Conservation (phyloP, 2,329 filamentous ascomycete species). For the Pseudogymnoascus sp. region DNA sequence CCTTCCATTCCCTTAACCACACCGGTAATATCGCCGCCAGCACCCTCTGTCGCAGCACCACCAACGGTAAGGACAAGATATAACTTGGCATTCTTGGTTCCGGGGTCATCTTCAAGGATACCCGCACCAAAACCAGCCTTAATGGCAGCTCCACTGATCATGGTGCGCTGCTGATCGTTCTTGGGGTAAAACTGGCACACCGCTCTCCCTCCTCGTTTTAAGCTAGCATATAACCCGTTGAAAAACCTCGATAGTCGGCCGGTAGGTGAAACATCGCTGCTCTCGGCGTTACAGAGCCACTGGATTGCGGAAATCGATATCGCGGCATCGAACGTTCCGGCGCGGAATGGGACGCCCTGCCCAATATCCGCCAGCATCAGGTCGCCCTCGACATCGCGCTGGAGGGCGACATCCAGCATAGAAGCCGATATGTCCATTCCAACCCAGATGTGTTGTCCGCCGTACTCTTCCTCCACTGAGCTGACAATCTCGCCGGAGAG, state of each 20-base stretch:
- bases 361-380: constrained; percentile 92
- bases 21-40: constrained; percentile 76
- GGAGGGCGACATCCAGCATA: constrained; percentile 95
- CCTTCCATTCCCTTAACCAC: constrained; percentile 84
- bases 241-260: constrained; percentile 82
- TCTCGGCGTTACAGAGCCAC: constrained; percentile 96
- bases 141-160: constrained; percentile 87
- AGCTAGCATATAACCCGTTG: constrained; percentile 78
- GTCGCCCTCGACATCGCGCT: constrained; percentile 88
- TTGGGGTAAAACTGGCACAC: constrained; percentile 99
- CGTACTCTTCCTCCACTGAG: constrained; percentile 58
- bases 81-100: constrained; percentile 94
- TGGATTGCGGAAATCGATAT: constrained; percentile 95
- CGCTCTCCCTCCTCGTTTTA: constrained; percentile 78
- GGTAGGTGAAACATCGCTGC: constrained; percentile 72
- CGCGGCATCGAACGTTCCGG: constrained; percentile 88
- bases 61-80: constrained; percentile 93
- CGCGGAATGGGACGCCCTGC: constrained; percentile 87
- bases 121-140: constrained; percentile 94
- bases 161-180: constrained; percentile 82
- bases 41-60: constrained; percentile 43
- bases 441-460: constrained; percentile 90
- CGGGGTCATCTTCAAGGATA: constrained; percentile 88
- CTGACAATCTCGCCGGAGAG: constrained; percentile 92
- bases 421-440: constrained; percentile 91